phyloP scores from a whole-genome alignment of 345 rosid species.

The Boechera stricta region DNA sequence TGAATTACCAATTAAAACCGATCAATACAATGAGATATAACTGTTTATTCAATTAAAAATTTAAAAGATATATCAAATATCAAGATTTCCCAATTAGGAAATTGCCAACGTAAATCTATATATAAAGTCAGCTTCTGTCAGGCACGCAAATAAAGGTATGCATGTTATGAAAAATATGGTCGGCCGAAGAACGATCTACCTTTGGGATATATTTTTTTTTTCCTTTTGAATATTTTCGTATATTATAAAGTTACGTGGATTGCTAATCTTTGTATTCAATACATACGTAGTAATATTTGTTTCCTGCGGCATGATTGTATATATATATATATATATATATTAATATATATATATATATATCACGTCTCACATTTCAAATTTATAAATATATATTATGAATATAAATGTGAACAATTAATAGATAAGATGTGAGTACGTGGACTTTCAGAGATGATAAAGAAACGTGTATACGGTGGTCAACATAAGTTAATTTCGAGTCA shows the following conservation, averaged over 20 bases:
- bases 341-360: neutral
- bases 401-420: neutral
- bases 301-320: neutral
- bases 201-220: conserved; percentile 20
- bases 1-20: too few species aligned
- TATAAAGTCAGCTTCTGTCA: conserved; percentile 40
- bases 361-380: neutral
- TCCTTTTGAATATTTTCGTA: neutral
- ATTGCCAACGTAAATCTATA: conserved; percentile 40
- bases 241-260: conserved; percentile 26
- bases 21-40: conserved; percentile 7
- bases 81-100: conserved; percentile 42
- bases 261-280: conserved; percentile 6
- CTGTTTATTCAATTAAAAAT: neutral
- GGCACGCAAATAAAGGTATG: conserved; percentile 48
- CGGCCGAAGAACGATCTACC: conserved; percentile 39
- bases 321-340: neutral
- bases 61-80: neutral
- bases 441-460: neutral
- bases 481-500: neutral
- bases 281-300: conserved; percentile 1
- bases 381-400: neutral
- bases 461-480: neutral
- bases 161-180: conserved; percentile 37
- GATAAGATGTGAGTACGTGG: neutral